Base-by-base conservation (phyloP, 1,284 basidiomycete genomes). In the Sanghuangporus sanghuang region DNA sequence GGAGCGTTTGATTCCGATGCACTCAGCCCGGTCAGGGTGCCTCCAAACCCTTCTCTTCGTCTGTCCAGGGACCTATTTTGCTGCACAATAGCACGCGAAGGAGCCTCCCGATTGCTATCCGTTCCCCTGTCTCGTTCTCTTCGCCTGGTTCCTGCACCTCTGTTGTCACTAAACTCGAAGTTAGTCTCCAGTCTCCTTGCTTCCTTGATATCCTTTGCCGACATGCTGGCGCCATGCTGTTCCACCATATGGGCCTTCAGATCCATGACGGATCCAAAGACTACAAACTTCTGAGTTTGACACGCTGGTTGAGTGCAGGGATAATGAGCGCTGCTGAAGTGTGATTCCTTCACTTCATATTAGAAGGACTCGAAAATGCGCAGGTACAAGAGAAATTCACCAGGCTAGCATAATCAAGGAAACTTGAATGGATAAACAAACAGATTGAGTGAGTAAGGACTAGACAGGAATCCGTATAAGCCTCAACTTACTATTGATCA, bases 241-340 rank as follows among this genome's bases (percentile, higher is more conserved):
- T 91, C 87, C 18, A 98, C 87, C 79, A 92, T 90, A 73, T 99
- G 96, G 0, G 90, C 95, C 75, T 96, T 89, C 56, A 98, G 86
- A 72, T 98, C 97, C 39, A 99, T 78, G 42, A 87, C 81, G 21
- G 89, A 89, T 57, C 86, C 87, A 74, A 98, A 99, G 14, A 99
- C 96, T 58, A 98, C 91, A 70, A 98, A 99, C 76, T 97, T 98
- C 70, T 88, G 87, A 16, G 87, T 88, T 44, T 91, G 83, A 73
- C 96, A 99, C 39, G 81, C 73, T 0, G 85, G 70, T 63, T 94
- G 86, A 3, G 77, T 81, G 73, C 96, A 99, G 2, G 93, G 86
- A 73, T 83, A 85, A 74, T 99, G 96, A 9, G 75, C 81, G 52
- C 76, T 77, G 66, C 78, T 80, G 72, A 92, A 92, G 70, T 93